Evolutionary conservation across 1,284 basidiomycete species (phyloP).

Genomic region (Naganishia sp.): DNA sequence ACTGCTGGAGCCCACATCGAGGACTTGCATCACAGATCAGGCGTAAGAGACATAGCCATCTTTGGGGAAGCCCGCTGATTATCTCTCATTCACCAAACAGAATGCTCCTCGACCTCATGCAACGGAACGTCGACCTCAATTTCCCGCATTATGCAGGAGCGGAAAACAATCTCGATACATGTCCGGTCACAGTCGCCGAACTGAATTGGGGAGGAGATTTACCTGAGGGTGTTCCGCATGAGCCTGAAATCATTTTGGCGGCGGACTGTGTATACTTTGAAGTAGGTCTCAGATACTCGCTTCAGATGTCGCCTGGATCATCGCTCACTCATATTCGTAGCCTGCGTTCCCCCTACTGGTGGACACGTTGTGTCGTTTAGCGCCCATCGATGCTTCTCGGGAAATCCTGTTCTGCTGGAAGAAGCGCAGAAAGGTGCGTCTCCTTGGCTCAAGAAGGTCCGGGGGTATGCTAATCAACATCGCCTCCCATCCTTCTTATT

Average conservation of each 20-base stretch:
- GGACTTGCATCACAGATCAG: conserved; percentile 84
- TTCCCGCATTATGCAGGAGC: conserved; percentile 51
- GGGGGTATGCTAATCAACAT: neutral
- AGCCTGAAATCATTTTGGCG: conserved; percentile 71
- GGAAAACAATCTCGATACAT: conserved; percentile 52
- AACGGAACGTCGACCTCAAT: conserved; percentile 68
- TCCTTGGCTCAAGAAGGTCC: neutral
- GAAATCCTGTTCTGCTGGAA: conserved; percentile 90
- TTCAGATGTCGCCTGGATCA: neutral
- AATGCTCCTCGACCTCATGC: conserved; percentile 73
- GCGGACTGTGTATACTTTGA: conserved; percentile 96
- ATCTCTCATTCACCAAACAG: conserved; percentile 53
- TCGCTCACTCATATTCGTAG: conserved; percentile 32
- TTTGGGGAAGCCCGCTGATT: neutral
- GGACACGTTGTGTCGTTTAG: conserved; percentile 70
- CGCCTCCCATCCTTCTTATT: neutral
- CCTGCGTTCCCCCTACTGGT: conserved; percentile 89
- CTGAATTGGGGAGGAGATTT: conserved; percentile 65
- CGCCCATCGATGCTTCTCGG: conserved; percentile 56
- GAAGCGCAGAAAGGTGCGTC: conserved; percentile 78
- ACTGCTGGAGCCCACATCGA: conserved; percentile 61
- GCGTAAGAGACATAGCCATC: conserved; percentile 60
- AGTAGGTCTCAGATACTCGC: conserved; percentile 34
- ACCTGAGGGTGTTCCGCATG: conserved; percentile 46
- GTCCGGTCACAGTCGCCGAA: conserved; percentile 60